A percentile compares a stretch with the other conserved stretches of the same genome.
Conservation (phyloP, 805 yeast species). For the Ogataea pignaliae region DNA sequence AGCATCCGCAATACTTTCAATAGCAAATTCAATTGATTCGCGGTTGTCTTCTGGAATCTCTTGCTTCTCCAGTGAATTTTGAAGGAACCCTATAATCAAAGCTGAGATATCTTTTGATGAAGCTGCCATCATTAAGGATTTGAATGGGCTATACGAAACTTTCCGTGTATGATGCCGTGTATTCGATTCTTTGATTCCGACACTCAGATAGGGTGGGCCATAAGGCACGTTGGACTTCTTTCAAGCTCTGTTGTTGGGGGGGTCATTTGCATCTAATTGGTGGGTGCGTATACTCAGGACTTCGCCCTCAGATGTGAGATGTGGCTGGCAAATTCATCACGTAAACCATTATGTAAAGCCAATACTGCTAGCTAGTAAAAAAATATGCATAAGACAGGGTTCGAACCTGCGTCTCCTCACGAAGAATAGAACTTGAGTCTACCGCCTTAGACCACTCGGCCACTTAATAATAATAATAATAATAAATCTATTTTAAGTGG, state of each 20-base stretch:
- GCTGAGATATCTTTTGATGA: slow-evolving; percentile 65
- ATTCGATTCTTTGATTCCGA: background rate
- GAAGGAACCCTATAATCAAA: slow-evolving; percentile 70
- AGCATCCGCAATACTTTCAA: slow-evolving; percentile 87
- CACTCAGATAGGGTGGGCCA: background rate
- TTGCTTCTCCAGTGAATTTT: slow-evolving; percentile 52
- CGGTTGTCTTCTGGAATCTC: slow-evolving; percentile 70
- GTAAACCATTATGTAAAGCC: too few species aligned
- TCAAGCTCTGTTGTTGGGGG: too few species aligned
- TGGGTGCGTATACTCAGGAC: too few species aligned
- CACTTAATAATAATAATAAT: too few species aligned
- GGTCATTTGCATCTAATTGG: too few species aligned
- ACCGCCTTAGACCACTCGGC: slow-evolving; percentile 18
- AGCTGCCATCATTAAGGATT: slow-evolving; percentile 34
- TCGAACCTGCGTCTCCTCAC: slow-evolving; percentile 18
- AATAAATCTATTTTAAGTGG: too few species aligned
- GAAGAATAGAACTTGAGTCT: slow-evolving; percentile 17
- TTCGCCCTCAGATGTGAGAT: too few species aligned
- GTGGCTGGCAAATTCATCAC: too few species aligned
- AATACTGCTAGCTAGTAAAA: too few species aligned
- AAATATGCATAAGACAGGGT: slow-evolving; percentile 13
- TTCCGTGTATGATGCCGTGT: background rate
- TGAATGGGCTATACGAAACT: background rate
- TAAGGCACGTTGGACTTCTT: background rate
- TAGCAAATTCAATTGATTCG: slow-evolving; percentile 90